A percentile compares a stretch with the other conserved stretches of the same genome.
phyloP scores from a whole-genome alignment of 306 rosid species.

The Gynostemma pentaphyllum region DNA sequence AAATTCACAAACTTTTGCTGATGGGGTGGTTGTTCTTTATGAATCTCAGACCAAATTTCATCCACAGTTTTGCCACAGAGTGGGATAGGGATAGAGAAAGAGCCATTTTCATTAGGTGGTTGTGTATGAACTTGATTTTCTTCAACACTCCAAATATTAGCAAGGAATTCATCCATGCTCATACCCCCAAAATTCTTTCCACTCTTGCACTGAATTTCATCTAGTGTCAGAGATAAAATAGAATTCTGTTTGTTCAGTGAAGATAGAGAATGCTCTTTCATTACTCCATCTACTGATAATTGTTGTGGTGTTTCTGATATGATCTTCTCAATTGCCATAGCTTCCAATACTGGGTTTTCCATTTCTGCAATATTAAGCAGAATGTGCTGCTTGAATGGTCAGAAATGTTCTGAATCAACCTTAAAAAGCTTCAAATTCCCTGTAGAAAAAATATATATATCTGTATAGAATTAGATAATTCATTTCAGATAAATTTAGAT shows the following conservation, averaged over 20 bases:
- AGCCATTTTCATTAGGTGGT: constrained; percentile 12
- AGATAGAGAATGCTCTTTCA: constrained; percentile 11
- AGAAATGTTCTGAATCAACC: background rate
- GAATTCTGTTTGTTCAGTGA: constrained; percentile 25
- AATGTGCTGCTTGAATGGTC: background rate
- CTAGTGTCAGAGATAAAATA: constrained; percentile 32
- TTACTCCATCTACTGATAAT: constrained; percentile 1
- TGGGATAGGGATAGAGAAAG: constrained; percentile 37
- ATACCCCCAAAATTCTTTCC: constrained; percentile 45
- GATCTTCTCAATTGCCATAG: background rate
- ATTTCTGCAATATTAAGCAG: background rate
- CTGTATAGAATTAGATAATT: too few relatives aligned
- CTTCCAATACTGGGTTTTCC: background rate
- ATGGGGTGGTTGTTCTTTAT: constrained; percentile 17
- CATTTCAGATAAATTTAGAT: background rate
- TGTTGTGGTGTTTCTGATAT: background rate
- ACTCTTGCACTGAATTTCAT: constrained; percentile 44
- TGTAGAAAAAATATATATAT: too few relatives aligned
- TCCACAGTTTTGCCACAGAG: constrained; percentile 56
- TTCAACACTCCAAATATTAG: constrained; percentile 51
- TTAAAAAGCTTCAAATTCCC: background rate
- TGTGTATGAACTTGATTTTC: constrained; percentile 17
- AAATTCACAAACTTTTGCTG: background rate
- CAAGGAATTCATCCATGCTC: constrained; percentile 66
- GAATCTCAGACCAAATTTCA: constrained; percentile 62